phyloP scores from a whole-genome alignment of 2,329 filamentous ascomycete species.

The Monosporascus sp. region DNA sequence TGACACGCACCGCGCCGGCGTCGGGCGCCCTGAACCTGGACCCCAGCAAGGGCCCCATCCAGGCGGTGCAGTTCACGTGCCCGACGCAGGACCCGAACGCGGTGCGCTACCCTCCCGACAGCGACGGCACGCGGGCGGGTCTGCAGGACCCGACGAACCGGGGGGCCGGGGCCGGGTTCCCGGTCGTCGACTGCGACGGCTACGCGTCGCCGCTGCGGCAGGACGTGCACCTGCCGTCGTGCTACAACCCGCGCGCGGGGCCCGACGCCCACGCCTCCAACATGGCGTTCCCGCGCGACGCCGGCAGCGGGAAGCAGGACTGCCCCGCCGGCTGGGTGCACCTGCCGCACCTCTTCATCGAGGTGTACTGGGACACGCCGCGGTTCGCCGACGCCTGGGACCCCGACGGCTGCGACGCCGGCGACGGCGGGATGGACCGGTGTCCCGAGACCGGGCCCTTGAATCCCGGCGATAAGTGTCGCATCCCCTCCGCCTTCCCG shows the following conservation, averaged over 20 bases:
- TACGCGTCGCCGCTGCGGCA: slow-evolving; percentile 55
- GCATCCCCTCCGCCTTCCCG: neutral
- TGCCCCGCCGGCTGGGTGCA: slow-evolving; percentile 51
- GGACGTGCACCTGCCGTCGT: slow-evolving; percentile 67
- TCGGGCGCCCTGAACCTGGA: slow-evolving; percentile 46
- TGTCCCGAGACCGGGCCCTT: slow-evolving; percentile 44
- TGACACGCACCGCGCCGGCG: slow-evolving; percentile 36
- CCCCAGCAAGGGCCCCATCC: slow-evolving; percentile 44
- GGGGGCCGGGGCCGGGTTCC: slow-evolving; percentile 60
- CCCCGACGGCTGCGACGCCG: slow-evolving; percentile 53
- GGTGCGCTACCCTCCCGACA: slow-evolving; percentile 48
- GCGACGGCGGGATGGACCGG: slow-evolving; percentile 53
- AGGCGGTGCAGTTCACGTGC: slow-evolving; percentile 55
- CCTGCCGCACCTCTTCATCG: slow-evolving; percentile 52
- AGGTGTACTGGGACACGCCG: slow-evolving; percentile 56
- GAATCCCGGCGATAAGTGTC: slow-evolving; percentile 10
- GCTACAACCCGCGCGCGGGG: slow-evolving; percentile 62
- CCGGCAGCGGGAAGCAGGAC: slow-evolving; percentile 42
- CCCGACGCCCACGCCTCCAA: slow-evolving; percentile 57
- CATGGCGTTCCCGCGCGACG: slow-evolving; percentile 55
- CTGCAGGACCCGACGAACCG: slow-evolving; percentile 49
- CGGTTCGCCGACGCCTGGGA: slow-evolving; percentile 47
- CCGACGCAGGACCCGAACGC: slow-evolving; percentile 43
- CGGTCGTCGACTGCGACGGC: slow-evolving; percentile 62
- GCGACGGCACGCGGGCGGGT: slow-evolving; percentile 50